These are phyloP conservation scores for Alternaria dauci DNA, from an alignment of 2,329 filamentous ascomycete genomes.

Conservation along the genomic window DNA sequence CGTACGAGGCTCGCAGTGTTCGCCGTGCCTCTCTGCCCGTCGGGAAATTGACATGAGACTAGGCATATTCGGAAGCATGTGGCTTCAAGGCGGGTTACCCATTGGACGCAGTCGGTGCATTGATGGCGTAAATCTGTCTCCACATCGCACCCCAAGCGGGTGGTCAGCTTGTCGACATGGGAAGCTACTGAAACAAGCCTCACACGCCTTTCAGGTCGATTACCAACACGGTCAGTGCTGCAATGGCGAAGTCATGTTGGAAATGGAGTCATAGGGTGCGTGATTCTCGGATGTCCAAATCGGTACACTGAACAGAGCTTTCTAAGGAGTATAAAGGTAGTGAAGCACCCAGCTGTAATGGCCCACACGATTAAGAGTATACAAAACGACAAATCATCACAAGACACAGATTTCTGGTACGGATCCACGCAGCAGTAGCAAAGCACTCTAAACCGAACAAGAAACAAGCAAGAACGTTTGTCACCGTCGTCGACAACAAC, in stretches of 20 bases:
- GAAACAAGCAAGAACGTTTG: not conserved
- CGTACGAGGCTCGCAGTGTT: not conserved
- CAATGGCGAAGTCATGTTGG: not conserved
- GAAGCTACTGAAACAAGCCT: slow-evolving; percentile 4
- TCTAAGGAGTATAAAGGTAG: slow-evolving; percentile 7
- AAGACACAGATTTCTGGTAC: not conserved
- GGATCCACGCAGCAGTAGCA: not conserved
- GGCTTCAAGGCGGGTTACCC: not conserved
- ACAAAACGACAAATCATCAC: not conserved
- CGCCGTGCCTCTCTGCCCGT: not conserved
- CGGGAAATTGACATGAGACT: not conserved
- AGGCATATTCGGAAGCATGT: not conserved
- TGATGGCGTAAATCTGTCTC: slow-evolving; percentile 1
- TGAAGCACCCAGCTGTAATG: not conserved
- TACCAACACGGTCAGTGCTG: not conserved
- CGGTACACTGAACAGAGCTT: not conserved
- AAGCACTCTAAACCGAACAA: not conserved
- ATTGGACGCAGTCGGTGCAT: not conserved
- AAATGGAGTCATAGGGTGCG: slow-evolving; percentile 10
- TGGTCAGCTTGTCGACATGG: not conserved
- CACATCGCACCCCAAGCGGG: not conserved
- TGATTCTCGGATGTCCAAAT: not conserved
- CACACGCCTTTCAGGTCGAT: slow-evolving; percentile 3
- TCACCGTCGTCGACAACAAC: not conserved
- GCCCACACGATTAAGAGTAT: not conserved